Evolutionary conservation across 2,329 filamentous ascomycete genomes (phyloP).

Genomic region (Cucurbitaria berberidis): DNA sequence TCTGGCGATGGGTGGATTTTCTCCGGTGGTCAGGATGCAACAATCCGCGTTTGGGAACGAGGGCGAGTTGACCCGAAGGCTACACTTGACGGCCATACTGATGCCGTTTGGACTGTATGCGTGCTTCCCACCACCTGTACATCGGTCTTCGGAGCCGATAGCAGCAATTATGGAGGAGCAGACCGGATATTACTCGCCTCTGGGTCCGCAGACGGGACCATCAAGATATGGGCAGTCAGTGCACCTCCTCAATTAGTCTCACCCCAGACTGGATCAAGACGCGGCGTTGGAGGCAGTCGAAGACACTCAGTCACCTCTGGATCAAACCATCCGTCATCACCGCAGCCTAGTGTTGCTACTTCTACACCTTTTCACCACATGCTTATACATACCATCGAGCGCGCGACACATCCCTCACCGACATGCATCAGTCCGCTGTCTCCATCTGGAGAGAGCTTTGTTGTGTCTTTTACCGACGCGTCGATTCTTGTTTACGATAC

Average conservation of each 20-base stretch:
- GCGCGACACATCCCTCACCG: slow-evolving; percentile 73
- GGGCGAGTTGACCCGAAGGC: slow-evolving; percentile 94
- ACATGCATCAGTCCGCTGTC: slow-evolving; percentile 94
- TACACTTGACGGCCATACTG: slow-evolving; percentile 90
- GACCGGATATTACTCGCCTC: slow-evolving; percentile 91
- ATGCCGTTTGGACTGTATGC: slow-evolving; percentile 95
- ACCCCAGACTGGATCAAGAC: slow-evolving; percentile 74
- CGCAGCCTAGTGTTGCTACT: slow-evolving; percentile 85
- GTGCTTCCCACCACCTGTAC: slow-evolving; percentile 85
- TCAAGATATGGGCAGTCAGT: slow-evolving; percentile 94
- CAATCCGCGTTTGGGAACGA: slow-evolving; percentile 92
- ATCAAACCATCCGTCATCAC: slow-evolving; percentile 86
- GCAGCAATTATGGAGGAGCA: slow-evolving; percentile 75
- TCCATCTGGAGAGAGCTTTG: slow-evolving; percentile 81
- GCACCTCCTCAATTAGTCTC: slow-evolving; percentile 85
- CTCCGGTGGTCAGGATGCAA: slow-evolving; percentile 92
- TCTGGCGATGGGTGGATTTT: slow-evolving; percentile 98
- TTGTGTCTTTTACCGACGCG: slow-evolving; percentile 90
- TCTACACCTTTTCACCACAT: slow-evolving; percentile 87
- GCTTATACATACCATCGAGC: slow-evolving; percentile 83
- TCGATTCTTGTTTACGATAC: slow-evolving; percentile 93
- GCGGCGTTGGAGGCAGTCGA: slow-evolving; percentile 74
- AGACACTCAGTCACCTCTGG: slow-evolving; percentile 94
- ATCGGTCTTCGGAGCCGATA: slow-evolving; percentile 75
- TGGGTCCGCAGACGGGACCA: slow-evolving; percentile 86